phyloP scores from a whole-genome alignment of 164 flowering plant genomes.

The Stephania japonica region DNA sequence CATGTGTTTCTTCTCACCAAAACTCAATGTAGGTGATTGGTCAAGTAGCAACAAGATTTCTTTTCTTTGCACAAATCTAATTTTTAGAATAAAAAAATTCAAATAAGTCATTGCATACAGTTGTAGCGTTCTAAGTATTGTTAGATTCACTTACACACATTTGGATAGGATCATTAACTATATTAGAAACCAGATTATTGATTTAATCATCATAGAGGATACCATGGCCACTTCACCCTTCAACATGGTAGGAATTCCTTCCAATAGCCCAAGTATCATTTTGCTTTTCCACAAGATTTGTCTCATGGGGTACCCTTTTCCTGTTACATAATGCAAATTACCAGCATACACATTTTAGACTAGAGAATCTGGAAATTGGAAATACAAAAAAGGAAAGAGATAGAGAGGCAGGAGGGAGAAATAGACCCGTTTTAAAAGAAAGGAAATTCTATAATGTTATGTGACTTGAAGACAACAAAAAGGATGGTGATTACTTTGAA shows the following conservation, averaged over 20 bases:
- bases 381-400: too few relatives aligned
- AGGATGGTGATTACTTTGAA: not conserved
- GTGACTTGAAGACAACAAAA: too few relatives aligned
- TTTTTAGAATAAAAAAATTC: not conserved
- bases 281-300: constrained; percentile 88
- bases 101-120: not conserved
- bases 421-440: too few relatives aligned
- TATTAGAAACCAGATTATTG: not conserved
- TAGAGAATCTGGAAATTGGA: not conserved
- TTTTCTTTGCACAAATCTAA: not conserved
- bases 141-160: not conserved
- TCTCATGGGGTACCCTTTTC: constrained; percentile 62
- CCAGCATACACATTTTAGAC: not conserved
- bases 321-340: constrained; percentile 32
- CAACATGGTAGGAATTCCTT: constrained; percentile 90
- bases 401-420: too few relatives aligned
- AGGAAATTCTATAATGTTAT: too few relatives aligned
- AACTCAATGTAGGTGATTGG: not conserved
- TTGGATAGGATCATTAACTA: not conserved
- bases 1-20: not conserved
- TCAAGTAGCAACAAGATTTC: too few relatives aligned
- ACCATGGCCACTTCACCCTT: constrained; percentile 97
- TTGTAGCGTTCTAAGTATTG: not conserved
- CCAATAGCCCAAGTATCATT: constrained; percentile 75
- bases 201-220: constrained; percentile 9